Percentiles rank a stretch among this genome's conserved stretches.
These are phyloP conservation scores for Aspergillus jensenii DNA, from an alignment of 2,329 filamentous ascomycete genomes.

Conservation along the genomic window DNA sequence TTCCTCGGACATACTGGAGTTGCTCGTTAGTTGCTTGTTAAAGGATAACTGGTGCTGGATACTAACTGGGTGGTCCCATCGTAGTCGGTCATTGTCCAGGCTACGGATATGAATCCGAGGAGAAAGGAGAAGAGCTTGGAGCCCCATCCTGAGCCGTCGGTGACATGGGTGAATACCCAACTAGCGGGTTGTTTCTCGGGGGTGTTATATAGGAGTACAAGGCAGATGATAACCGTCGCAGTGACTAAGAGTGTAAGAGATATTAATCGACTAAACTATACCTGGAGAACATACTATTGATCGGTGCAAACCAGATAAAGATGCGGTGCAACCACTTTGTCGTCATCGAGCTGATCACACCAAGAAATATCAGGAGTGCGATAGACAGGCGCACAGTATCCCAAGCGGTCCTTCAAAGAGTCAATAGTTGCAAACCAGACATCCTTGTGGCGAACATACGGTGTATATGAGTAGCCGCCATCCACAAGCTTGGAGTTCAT, in stretches of 20 bases:
- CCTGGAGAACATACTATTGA: constrained; percentile 50
- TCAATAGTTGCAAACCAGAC: background rate
- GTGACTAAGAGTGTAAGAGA: constrained; percentile 41
- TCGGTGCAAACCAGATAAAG: constrained; percentile 65
- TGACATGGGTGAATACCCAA: constrained; percentile 63
- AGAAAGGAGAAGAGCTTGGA: constrained; percentile 63
- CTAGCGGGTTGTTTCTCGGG: constrained; percentile 58
- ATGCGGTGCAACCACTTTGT: constrained; percentile 61
- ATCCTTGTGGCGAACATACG: constrained; percentile 46
- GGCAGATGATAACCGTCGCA: constrained; percentile 61
- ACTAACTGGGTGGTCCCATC: constrained; percentile 64
- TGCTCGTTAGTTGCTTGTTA: background rate
- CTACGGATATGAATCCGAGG: constrained; percentile 50
- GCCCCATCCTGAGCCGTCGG: constrained; percentile 63
- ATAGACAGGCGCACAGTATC: constrained; percentile 62
- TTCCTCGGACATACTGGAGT: constrained; percentile 62
- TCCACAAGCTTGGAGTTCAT: constrained; percentile 59
- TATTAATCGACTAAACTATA: too few species aligned
- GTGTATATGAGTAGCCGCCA: constrained; percentile 54
- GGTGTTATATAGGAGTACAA: constrained; percentile 58
- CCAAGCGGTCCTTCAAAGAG: constrained; percentile 49
- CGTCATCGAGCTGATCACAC: constrained; percentile 62
- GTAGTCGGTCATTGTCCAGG: constrained; percentile 66
- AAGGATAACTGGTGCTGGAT: background rate
- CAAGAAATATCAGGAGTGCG: constrained; percentile 55